Evolutionary conservation across 441 rosid genomes (phyloP).

Genomic region (Raphanus hybrid): DNA sequence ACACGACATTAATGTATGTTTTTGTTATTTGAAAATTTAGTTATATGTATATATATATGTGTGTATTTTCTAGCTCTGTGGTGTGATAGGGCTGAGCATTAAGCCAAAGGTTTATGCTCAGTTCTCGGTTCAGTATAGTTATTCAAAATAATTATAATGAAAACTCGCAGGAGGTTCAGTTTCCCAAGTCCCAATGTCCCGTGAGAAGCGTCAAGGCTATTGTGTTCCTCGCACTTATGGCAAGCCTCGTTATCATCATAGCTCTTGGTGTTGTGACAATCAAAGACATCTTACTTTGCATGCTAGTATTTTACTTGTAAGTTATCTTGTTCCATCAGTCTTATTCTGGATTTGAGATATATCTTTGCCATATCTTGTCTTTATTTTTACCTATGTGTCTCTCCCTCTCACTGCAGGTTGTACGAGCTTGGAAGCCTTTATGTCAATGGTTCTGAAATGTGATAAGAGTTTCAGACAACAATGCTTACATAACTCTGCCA

Average conservation of each 20-base stretch:
- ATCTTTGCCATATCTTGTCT: not conserved
- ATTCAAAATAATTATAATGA: not conserved
- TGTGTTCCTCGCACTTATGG: not conserved
- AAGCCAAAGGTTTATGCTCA: not conserved
- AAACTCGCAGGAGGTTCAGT: not conserved
- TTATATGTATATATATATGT: not conserved
- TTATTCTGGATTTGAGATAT: not conserved
- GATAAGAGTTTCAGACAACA: too few relatives aligned
- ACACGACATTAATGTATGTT: not conserved
- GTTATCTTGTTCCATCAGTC: not conserved
- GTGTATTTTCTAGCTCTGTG: not conserved
- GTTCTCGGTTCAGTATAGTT: not conserved
- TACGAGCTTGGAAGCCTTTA: not conserved
- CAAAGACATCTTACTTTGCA: not conserved
- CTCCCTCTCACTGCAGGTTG: not conserved
- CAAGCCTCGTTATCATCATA: not conserved
- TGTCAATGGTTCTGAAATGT: not conserved
- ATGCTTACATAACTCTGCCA: too few relatives aligned
- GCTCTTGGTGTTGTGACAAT: not conserved
- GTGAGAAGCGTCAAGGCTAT: not conserved
- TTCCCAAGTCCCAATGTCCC: not conserved
- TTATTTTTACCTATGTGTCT: not conserved
- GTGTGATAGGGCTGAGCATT: not conserved
- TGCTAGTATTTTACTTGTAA: not conserved
- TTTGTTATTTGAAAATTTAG: not conserved